Base-by-base conservation (phyloP, 148 eudicot genomes). In the Persicaria maculosa region DNA sequence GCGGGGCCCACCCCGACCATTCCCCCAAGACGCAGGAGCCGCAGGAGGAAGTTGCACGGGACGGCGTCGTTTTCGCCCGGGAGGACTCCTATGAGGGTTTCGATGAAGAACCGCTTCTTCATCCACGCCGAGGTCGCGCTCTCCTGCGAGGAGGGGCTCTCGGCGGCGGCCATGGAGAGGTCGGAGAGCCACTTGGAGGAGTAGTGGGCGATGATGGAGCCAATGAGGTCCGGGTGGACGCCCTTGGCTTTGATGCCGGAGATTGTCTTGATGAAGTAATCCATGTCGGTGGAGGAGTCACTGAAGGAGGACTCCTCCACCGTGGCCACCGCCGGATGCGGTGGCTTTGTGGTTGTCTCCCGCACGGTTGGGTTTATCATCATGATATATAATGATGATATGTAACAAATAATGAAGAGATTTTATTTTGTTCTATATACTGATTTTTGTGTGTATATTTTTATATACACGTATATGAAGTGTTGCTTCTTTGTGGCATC, bases 111-210 rank as follows among this genome's bases (percentile, higher is more conserved):
- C 53, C 82, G 57, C 64, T 89, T 93, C 61, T 89, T 91, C 79
- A 76, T 79, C 90, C 90, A 86, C 8, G 83, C 68, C 4, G 94
- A 72, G 0, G 88, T 88, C 44, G 71, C 71, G 57, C 84, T 81
- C 47, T 84, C 79, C 0, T 82, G 79, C 0, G 88, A 79, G 5
- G 89, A 80, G 8, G 62, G 31, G n/a, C 64, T 43, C 4, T 9
- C 9, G 5, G 7, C 4, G 47, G 50, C 43, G 44, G 71, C 80
- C 44, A 45, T 22, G 16, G 96, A 83, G 17, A 89, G 85, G 59
- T 91, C 98, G 2, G 98, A 93, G 36, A 93, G 94, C 88, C 88
- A 89, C 65, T 84, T 91, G 15, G 89, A 77, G 15, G 98, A 94
- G 58, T 91, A 88, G 72, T 93, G 91, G 45, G 89, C 86, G 48